Evolutionary conservation across 179 eudicot species (phyloP).

Genomic region (Camellia oleifera): DNA sequence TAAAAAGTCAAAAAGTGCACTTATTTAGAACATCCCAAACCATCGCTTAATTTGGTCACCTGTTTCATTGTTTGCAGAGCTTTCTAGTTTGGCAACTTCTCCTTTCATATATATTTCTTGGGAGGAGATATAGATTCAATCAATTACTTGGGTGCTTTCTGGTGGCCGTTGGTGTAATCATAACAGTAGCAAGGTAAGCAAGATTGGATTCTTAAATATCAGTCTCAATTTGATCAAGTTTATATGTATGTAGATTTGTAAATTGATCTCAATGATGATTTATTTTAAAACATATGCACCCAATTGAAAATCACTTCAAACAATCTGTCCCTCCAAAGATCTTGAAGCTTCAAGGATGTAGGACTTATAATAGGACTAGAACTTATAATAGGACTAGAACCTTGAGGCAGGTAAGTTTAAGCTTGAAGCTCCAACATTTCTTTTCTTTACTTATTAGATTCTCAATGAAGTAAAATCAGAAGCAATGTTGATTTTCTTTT

Average conservation of each 20-base stretch:
- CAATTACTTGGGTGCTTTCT: constrained; percentile 88
- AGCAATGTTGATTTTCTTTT: neutral
- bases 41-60: constrained; percentile 13
- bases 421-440: neutral
- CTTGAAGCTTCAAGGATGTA: neutral
- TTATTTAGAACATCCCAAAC: too few species aligned
- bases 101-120: constrained; percentile 81
- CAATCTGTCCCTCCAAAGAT: neutral
- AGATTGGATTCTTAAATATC: constrained; percentile 3
- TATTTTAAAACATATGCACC: neutral
- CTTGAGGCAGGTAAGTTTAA: neutral
- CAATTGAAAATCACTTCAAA: neutral
- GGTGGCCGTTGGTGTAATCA: constrained; percentile 83
- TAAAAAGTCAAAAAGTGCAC: too few species aligned
- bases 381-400: neutral
- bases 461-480: neutral
- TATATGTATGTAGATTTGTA: neutral
- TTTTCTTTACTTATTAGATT: neutral
- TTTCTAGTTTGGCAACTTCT: constrained; percentile 96
- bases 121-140: constrained; percentile 79
- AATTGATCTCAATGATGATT: neutral
- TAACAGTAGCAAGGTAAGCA: constrained; percentile 90
- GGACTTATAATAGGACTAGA: too few species aligned
- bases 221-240: neutral
- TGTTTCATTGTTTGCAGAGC: constrained; percentile 56